These are phyloP conservation scores for Trypanosoma lewisi DNA, from an alignment of 208 protist species.

Conservation along the genomic window DNA sequence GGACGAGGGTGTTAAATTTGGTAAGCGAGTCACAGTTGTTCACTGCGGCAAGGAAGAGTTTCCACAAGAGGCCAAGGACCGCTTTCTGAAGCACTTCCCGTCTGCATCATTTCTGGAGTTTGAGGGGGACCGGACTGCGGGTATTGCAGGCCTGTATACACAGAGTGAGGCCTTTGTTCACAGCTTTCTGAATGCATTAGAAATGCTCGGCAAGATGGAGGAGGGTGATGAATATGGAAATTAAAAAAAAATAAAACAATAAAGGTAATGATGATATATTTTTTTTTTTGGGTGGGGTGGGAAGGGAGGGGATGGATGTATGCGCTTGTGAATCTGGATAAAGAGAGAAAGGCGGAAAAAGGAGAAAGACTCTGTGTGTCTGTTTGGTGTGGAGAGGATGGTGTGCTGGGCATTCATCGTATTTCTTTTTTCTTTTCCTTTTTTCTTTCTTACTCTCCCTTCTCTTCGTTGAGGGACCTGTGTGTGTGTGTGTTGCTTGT, in stretches of 20 bases:
- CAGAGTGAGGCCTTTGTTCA: constrained; percentile 18
- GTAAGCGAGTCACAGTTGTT: constrained; percentile 46
- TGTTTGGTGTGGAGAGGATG: no score
- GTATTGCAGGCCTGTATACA: constrained; percentile 19
- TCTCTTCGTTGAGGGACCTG: no score
- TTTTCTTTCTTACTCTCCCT: constrained; percentile 16
- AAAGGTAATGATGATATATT: not conserved
- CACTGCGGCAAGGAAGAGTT: constrained; percentile 21
- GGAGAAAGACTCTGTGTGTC: no score
- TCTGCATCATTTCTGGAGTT: constrained; percentile 33
- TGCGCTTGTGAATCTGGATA: not conserved
- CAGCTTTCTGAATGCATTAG: constrained; percentile 42
- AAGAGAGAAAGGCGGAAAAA: no score
- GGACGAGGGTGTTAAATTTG: constrained; percentile 24
- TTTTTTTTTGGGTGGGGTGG: not conserved
- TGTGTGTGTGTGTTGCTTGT: no score
- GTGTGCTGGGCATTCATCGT: no score
- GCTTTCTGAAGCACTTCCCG: constrained; percentile 35
- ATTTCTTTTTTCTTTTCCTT: constrained; percentile 20
- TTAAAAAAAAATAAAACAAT: not conserved
- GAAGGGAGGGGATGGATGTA: no score
- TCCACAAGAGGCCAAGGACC: constrained; percentile 27
- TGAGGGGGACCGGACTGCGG: constrained; percentile 23
- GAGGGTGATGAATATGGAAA: not conserved
- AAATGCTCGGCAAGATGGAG: constrained; percentile 36